phyloP scores from a whole-genome alignment of 495 filamentous ascomycete genomes.

The Hypoxylon subgilvum region DNA sequence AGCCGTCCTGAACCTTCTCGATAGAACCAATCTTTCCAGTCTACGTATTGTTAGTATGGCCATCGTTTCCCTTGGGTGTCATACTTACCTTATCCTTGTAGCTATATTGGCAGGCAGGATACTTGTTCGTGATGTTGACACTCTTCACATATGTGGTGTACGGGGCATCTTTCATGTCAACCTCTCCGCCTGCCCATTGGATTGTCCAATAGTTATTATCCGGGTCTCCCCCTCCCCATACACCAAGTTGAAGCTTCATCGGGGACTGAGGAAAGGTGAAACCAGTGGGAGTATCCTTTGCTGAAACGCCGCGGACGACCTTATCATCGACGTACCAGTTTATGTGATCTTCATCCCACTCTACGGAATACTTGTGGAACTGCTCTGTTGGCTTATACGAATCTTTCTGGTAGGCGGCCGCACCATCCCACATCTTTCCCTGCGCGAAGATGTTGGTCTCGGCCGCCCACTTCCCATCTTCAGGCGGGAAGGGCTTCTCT shows the following conservation, averaged over 20 bases:
- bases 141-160: slow-evolving; percentile 72
- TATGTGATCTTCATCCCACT: slow-evolving; percentile 76
- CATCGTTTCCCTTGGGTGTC: background rate
- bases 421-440: slow-evolving; percentile 69
- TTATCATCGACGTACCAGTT: slow-evolving; percentile 83
- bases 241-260: slow-evolving; percentile 74
- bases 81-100: slow-evolving; percentile 39
- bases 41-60: slow-evolving; percentile 26
- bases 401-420: slow-evolving; percentile 73
- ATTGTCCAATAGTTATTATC: slow-evolving; percentile 54
- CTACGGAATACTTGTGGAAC: slow-evolving; percentile 88
- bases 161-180: slow-evolving; percentile 66
- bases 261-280: slow-evolving; percentile 75
- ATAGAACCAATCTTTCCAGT: slow-evolving; percentile 36
- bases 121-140: slow-evolving; percentile 58
- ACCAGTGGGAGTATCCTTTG: slow-evolving; percentile 57
- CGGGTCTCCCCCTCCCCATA: slow-evolving; percentile 76
- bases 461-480: slow-evolving; percentile 54
- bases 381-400: slow-evolving; percentile 67
- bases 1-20: slow-evolving; percentile 34
- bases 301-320: slow-evolving; percentile 62
- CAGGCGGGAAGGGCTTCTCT: slow-evolving; percentile 45
- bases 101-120: slow-evolving; percentile 55
- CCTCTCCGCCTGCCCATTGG: slow-evolving; percentile 75
- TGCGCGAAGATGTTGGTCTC: slow-evolving; percentile 94